These are phyloP conservation scores for Hyaloraphidium curvatum DNA, from an alignment of 192 early-diverging fungal species.

Conservation along the genomic window DNA sequence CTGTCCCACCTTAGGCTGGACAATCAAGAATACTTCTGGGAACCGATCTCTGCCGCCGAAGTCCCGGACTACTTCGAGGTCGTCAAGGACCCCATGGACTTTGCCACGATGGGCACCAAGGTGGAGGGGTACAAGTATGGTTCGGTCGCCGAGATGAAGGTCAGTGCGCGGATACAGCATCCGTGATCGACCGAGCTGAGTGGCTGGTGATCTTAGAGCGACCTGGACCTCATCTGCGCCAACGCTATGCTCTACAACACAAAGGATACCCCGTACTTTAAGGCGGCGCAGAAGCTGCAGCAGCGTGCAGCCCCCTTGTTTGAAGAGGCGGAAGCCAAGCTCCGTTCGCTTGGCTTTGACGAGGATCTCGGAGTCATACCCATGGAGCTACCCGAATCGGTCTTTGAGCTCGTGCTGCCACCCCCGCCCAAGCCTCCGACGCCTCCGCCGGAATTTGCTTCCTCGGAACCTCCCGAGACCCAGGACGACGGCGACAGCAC, in stretches of 20 bases:
- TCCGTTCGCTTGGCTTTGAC: too few relatives aligned
- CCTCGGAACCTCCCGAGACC: too few relatives aligned
- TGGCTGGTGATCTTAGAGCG: constrained; percentile 20
- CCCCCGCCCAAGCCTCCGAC: too few relatives aligned
- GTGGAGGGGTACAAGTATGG: constrained; percentile 33
- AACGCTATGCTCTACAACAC: constrained; percentile 65
- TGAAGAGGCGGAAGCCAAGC: constrained; percentile 17
- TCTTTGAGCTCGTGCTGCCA: too few relatives aligned
- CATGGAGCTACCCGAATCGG: too few relatives aligned
- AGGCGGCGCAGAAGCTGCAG: constrained; percentile 35
- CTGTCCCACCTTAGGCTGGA: constrained; percentile 26
- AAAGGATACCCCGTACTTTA: constrained; percentile 46
- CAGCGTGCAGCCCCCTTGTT: constrained; percentile 16
- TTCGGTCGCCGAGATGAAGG: constrained; percentile 35
- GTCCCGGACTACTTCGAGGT: constrained; percentile 60
- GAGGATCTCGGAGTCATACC: too few relatives aligned
- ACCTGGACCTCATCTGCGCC: constrained; percentile 44
- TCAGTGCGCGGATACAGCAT: neutral
- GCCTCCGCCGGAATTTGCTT: too few relatives aligned
- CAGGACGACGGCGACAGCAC: too few relatives aligned
- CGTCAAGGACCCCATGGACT: constrained; percentile 60
- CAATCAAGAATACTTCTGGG: constrained; percentile 38
- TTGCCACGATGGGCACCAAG: constrained; percentile 38
- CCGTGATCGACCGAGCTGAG: neutral
- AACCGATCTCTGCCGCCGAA: constrained; percentile 41